Evolutionary conservation across 148 eudicot genomes (phyloP).

Genomic region (Tetragonia tetragonoides): DNA sequence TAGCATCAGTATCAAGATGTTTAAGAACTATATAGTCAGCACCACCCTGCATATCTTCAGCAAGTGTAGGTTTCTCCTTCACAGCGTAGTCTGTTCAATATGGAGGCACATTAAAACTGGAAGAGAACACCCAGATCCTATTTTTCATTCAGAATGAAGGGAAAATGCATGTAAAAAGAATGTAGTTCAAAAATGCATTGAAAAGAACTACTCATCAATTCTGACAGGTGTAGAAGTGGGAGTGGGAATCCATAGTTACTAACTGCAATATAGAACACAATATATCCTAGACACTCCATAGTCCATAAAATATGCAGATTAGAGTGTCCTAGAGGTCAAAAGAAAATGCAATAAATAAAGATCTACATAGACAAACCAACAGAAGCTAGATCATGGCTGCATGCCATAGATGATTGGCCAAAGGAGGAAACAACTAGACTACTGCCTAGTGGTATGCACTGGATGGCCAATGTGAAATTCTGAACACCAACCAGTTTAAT

Average conservation of each 20-base stretch:
- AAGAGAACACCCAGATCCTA: not conserved
- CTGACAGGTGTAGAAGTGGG: not conserved
- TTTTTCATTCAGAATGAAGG: not conserved
- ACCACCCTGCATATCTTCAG: conserved; percentile 89
- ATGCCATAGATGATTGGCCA: not conserved
- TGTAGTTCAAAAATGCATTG: not conserved
- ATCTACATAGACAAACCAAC: not conserved
- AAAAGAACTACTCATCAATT: not conserved
- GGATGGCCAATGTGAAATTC: not conserved
- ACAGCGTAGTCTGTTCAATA: conserved; percentile 66
- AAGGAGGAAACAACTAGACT: not conserved
- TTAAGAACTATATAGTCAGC: conserved; percentile 77
- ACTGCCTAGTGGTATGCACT: not conserved
- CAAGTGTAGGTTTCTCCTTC: conserved; percentile 71
- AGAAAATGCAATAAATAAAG: not conserved
- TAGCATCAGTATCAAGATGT: conserved; percentile 72
- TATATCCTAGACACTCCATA: not conserved
- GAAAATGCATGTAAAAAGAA: not conserved
- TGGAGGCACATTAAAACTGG: conserved; percentile 6
- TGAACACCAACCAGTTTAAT: not conserved
- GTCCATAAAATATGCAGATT: not conserved
- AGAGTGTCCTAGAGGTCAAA: not conserved
- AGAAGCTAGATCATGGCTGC: not conserved
- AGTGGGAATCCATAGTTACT: not conserved
- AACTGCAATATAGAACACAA: not conserved